A percentile compares a stretch with the other conserved stretches of the same genome.
phyloP scores from a whole-genome alignment of 768 basidiomycete species.

The Tulasnella sp. region DNA sequence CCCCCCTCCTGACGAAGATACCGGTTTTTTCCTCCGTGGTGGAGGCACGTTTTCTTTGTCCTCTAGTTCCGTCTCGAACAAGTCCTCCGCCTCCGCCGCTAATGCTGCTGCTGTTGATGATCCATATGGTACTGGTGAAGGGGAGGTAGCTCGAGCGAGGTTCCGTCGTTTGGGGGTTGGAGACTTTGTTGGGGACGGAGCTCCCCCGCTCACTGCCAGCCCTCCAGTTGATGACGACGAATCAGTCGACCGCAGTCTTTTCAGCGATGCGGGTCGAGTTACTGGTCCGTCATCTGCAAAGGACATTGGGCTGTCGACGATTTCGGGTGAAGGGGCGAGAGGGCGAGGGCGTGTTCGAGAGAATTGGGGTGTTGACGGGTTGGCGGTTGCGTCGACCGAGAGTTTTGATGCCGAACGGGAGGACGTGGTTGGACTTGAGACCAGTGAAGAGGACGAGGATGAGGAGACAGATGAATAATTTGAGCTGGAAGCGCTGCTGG shows the following conservation, averaged over 20 bases:
- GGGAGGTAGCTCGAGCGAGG: not conserved
- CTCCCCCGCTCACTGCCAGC: not conserved
- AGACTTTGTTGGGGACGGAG: slow-evolving; percentile 5
- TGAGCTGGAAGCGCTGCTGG: not conserved
- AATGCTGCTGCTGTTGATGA: not conserved
- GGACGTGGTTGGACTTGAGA: not conserved
- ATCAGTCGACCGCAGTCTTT: slow-evolving; percentile 14
- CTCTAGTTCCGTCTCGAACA: not conserved
- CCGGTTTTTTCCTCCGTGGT: not conserved
- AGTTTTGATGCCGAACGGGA: slow-evolving; percentile 4
- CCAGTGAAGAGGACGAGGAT: not conserved
- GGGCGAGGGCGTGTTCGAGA: slow-evolving; percentile 5
- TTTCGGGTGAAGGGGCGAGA: slow-evolving; percentile 14
- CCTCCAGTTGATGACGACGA: not conserved
- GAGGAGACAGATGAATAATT: not conserved
- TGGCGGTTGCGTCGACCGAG: not conserved
- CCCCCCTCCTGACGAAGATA: not conserved
- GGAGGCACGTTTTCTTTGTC: slow-evolving; percentile 20
- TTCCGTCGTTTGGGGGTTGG: slow-evolving; percentile 11
- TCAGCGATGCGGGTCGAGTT: slow-evolving; percentile 1
- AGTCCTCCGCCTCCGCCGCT: slow-evolving; percentile 1
- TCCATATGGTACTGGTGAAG: not conserved
- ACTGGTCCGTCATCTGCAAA: not conserved
- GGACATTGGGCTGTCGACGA: slow-evolving; percentile 9
- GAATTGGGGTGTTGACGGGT: slow-evolving; percentile 1